Percentiles rank a stretch among this genome's conserved stretches.
Conservation (phyloP, 2,329 filamentous ascomycete genomes). For the Penicillium sp. region DNA sequence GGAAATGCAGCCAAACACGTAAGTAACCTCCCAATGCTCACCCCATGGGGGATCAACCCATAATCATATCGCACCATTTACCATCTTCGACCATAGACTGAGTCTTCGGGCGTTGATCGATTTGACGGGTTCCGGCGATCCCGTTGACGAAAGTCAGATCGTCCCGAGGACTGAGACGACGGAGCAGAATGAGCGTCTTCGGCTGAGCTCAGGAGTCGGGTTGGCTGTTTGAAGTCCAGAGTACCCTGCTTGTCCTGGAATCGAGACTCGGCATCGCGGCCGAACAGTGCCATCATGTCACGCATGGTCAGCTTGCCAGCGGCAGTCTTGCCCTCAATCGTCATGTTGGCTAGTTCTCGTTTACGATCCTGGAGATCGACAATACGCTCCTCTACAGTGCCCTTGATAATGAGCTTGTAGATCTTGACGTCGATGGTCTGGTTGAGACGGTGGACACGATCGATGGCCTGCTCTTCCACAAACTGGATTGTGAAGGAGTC, state of each 20-base stretch:
- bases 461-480: conserved; percentile 97
- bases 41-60: conserved; percentile 2
- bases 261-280: conserved; percentile 60
- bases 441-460: conserved; percentile 96
- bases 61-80: conserved; percentile 16
- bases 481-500: conserved; percentile 56
- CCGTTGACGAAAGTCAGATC: conserved; percentile 19
- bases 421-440: conserved; percentile 93
- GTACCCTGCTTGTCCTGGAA: conserved; percentile 42
- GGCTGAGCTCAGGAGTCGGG: conserved; percentile 29
- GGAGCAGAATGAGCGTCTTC: conserved; percentile 21
- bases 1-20: not conserved
- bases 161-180: conserved; percentile 9
- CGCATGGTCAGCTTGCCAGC: conserved; percentile 83
- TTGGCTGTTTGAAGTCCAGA: conserved; percentile 35
- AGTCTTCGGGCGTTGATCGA: conserved; percentile 35
- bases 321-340: conserved; percentile 76
- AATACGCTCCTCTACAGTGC: conserved; percentile 90
- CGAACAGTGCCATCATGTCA: conserved; percentile 90
- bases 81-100: conserved; percentile 45
- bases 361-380: conserved; percentile 94
- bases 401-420: conserved; percentile 84
- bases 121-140: conserved; percentile 18
- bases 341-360: conserved; percentile 81
- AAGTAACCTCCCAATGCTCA: no score